Percentiles rank a stretch among this genome's conserved stretches.
Conservation (phyloP, 1,284 basidiomycete genomes). For the Xanthoconium separans region DNA sequence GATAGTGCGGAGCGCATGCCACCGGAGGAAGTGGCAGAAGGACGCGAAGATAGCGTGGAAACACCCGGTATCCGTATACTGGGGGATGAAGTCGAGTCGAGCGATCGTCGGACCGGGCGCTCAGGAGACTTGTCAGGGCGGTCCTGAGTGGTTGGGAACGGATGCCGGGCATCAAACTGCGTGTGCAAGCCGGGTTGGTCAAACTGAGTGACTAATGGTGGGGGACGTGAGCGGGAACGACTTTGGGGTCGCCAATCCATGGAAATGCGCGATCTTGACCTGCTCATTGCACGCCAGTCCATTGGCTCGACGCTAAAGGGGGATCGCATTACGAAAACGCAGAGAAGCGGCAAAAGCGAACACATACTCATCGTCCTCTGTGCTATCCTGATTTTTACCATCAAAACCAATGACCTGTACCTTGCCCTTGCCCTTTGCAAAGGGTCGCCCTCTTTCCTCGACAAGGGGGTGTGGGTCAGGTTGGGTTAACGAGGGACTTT, state of each 20-base stretch:
- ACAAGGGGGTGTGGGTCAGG: constrained; percentile 20
- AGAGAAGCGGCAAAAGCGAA: constrained; percentile 26
- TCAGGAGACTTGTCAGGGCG: constrained; percentile 31
- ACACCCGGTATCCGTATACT: constrained; percentile 52
- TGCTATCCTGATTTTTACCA: constrained; percentile 65
- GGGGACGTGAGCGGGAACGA: constrained; percentile 71
- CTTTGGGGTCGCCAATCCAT: constrained; percentile 80
- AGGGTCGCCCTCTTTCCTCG: constrained; percentile 63
- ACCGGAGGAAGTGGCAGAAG: constrained; percentile 44
- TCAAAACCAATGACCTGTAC: constrained; percentile 80
- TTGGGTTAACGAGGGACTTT: constrained; percentile 9
- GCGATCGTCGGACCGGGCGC: constrained; percentile 24
- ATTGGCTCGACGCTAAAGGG: constrained; percentile 58
- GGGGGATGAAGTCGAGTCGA: constrained; percentile 34
- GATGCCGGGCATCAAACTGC: constrained; percentile 43
- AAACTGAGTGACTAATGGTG: constrained; percentile 46
- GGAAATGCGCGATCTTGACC: constrained; percentile 89
- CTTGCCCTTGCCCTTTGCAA: constrained; percentile 73
- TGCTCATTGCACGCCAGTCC: constrained; percentile 93
- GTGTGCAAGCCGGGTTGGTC: constrained; percentile 42
- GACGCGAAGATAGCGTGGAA: constrained; percentile 49
- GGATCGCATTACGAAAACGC: constrained; percentile 23
- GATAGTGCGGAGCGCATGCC: constrained; percentile 41
- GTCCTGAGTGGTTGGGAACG: constrained; percentile 37
- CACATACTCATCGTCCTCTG: constrained; percentile 76